Conservation (phyloP, 23 red algal species). For the Pyropia yezoensis region DNA sequence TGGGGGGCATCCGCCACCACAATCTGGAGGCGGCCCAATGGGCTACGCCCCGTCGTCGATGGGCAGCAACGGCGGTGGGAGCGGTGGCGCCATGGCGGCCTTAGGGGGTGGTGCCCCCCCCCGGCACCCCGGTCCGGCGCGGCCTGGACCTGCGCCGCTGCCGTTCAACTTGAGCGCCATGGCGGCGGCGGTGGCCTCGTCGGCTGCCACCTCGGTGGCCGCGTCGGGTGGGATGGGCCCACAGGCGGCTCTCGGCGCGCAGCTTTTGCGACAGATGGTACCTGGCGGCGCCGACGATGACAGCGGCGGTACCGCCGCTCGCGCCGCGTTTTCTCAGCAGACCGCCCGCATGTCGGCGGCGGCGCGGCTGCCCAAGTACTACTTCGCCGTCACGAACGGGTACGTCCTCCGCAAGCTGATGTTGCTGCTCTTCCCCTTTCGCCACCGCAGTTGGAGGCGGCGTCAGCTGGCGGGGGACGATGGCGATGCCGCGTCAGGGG, state of each 20-base stretch:
- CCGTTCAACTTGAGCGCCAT: too few relatives aligned
- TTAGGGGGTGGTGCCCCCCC: slow-evolving; percentile 8
- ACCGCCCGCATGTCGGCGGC: slow-evolving; percentile 2
- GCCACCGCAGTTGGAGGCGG: slow-evolving; percentile 37
- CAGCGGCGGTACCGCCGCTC: slow-evolving; percentile 19
- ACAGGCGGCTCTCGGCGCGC: slow-evolving; percentile 26
- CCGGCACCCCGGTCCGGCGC: background rate
- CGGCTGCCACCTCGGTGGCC: too few relatives aligned
- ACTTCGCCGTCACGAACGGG: slow-evolving; percentile 80
- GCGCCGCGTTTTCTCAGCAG: slow-evolving; percentile 17
- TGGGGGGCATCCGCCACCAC: too few relatives aligned
- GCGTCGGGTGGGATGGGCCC: background rate
- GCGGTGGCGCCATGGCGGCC: slow-evolving; percentile 33
- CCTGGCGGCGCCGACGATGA: slow-evolving; percentile 26
- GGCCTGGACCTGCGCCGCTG: too few relatives aligned
- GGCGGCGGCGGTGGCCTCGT: too few relatives aligned
- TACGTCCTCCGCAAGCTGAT: slow-evolving; percentile 86
- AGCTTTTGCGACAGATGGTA: slow-evolving; percentile 37
- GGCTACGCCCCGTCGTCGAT: too few relatives aligned
- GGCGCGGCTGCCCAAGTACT: slow-evolving; percentile 77
- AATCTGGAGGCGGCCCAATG: too few relatives aligned
- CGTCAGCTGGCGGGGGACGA: slow-evolving; percentile 45
- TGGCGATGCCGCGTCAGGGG: slow-evolving; percentile 15
- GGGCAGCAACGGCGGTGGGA: slow-evolving; percentile 14
- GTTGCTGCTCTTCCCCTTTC: slow-evolving; percentile 70